Evolutionary conservation across 768 basidiomycete species (phyloP).

Genomic region (Trametes elegans): DNA sequence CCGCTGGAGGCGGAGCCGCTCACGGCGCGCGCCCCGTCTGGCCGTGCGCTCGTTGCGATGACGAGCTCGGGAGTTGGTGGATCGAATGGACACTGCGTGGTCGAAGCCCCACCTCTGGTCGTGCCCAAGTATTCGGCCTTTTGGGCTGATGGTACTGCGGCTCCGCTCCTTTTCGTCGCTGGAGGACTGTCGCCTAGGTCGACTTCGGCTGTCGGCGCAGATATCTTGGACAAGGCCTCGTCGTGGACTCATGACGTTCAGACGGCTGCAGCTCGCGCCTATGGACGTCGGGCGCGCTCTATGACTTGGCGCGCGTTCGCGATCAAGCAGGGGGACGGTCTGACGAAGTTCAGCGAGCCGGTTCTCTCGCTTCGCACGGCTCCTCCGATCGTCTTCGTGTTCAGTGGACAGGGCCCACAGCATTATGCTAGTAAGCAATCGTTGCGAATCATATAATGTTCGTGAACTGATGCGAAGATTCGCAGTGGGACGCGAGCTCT

Average conservation of each 20-base stretch:
- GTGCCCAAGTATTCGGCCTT: not conserved
- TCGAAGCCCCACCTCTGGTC: constrained; percentile 32
- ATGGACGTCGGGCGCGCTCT: constrained; percentile 20
- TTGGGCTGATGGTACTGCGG: not conserved
- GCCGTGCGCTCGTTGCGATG: constrained; percentile 37
- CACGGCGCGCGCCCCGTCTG: constrained; percentile 20
- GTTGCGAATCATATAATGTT: too few relatives aligned
- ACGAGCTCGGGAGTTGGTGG: constrained; percentile 46
- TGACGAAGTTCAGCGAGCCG: constrained; percentile 29
- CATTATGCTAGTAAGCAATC: constrained; percentile 36
- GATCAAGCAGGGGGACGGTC: not conserved
- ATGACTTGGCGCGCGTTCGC: constrained; percentile 23
- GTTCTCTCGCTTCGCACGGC: constrained; percentile 26
- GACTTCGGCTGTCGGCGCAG: constrained; percentile 14
- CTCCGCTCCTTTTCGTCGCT: constrained; percentile 32
- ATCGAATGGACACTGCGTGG: constrained; percentile 40
- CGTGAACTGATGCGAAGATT: too few relatives aligned
- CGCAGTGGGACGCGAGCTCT: constrained; percentile 39
- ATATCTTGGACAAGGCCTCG: not conserved
- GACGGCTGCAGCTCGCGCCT: not conserved
- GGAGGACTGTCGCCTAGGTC: constrained; percentile 39
- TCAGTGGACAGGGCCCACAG: constrained; percentile 42
- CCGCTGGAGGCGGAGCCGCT: constrained; percentile 33
- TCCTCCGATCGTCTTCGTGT: constrained; percentile 37
- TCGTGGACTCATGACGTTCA: not conserved